Evolutionary conservation across 441 rosid genomes (phyloP).

Genomic region (Syzygium syzygioides): DNA sequence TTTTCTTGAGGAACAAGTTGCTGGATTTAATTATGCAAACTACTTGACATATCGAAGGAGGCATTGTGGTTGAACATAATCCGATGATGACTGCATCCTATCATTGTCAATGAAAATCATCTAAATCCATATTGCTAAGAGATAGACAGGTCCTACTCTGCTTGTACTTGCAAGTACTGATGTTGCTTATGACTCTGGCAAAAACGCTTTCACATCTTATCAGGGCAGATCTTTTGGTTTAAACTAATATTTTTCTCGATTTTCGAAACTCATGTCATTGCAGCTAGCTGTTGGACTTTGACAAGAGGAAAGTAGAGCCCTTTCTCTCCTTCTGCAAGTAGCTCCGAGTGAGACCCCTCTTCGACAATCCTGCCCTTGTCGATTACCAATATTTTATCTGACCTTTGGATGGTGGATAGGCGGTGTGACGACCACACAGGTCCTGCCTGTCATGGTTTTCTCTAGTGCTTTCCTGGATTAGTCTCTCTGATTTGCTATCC

Average conservation of each 20-base stretch:
- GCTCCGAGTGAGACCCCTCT: constrained; percentile 1
- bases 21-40: neutral
- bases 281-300: constrained; percentile 1
- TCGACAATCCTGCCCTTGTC: neutral
- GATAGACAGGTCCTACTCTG: neutral
- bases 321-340: neutral
- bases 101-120: neutral
- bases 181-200: neutral
- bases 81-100: neutral
- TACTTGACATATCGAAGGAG: neutral
- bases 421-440: constrained; percentile 5
- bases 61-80: neutral
- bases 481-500: constrained; percentile 4
- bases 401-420: neutral
- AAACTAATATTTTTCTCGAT: neutral
- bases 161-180: neutral
- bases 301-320: constrained; percentile 8
- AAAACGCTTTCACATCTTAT: neutral
- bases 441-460: constrained; percentile 1
- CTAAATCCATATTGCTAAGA: neutral
- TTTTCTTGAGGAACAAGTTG: neutral
- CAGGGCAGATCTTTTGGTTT: neutral
- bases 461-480: constrained; percentile 4
- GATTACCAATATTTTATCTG: neutral
- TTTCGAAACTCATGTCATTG: neutral